A percentile compares a stretch with the other conserved stretches of the same genome.
Conservation (phyloP, 2,329 filamentous ascomycete genomes). For the Lasiodiplodia sp. region DNA sequence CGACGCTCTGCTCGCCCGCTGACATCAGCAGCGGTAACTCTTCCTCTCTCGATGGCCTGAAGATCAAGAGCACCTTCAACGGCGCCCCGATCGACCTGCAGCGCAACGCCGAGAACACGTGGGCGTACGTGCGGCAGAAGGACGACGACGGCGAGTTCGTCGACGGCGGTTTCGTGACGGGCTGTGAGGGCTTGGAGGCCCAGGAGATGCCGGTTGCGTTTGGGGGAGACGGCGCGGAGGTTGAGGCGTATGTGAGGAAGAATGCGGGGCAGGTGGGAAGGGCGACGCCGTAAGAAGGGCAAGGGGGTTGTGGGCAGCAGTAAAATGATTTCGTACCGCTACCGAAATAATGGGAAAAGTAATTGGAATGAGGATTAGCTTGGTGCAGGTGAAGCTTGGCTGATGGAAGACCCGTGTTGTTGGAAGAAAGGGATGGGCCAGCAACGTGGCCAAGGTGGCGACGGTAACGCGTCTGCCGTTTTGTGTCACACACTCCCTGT, state of each 20-base stretch:
- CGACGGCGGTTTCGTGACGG: not conserved
- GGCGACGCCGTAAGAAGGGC: not conserved
- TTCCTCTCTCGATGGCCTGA: not conserved
- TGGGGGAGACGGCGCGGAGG: not conserved
- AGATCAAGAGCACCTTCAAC: conserved; percentile 14
- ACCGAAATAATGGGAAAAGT: not conserved
- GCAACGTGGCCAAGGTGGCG: not conserved
- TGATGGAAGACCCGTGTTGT: not conserved
- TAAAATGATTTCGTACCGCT: too few species aligned
- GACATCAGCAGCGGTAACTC: not conserved
- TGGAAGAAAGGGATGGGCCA: not conserved
- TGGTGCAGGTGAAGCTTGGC: too few species aligned
- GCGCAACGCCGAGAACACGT: conserved; percentile 4
- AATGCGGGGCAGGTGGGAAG: conserved; percentile 19
- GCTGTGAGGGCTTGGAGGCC: not conserved
- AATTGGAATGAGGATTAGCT: not conserved
- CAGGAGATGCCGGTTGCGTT: conserved; percentile 16
- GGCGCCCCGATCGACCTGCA: conserved; percentile 1
- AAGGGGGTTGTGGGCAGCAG: not conserved
- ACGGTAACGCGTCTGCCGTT: too few species aligned
- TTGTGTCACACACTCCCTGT: too few species aligned
- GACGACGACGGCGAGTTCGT: conserved; percentile 1
- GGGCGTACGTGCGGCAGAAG: not conserved
- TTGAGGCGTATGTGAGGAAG: conserved; percentile 11
- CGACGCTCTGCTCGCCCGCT: conserved; percentile 12